phyloP scores from a whole-genome alignment of 768 basidiomycete species.

The Harrya chromipes region DNA sequence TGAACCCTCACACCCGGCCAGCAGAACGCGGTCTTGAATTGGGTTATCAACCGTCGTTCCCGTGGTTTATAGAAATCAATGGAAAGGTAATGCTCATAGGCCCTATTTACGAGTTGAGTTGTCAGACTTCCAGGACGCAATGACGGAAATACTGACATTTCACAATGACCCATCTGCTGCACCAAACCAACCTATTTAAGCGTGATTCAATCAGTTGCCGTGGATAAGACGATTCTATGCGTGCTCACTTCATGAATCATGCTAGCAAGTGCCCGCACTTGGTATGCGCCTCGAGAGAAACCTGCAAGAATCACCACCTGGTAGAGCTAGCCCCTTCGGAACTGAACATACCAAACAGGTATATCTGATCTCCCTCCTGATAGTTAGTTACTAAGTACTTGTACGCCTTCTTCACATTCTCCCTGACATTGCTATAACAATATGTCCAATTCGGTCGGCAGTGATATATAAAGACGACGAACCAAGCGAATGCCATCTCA shows the following conservation, averaged over 20 bases:
- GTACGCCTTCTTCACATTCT: constrained; percentile 4
- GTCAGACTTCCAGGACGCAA: not conserved
- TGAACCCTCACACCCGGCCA: constrained; percentile 25
- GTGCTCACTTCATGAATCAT: constrained; percentile 30
- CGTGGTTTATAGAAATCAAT: constrained; percentile 27
- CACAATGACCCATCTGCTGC: too few species aligned
- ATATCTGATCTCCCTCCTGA: constrained; percentile 26
- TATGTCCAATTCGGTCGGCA: too few species aligned
- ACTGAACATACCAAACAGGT: constrained; percentile 32
- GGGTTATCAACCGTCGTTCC: constrained; percentile 2
- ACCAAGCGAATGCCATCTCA: not conserved
- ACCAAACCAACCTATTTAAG: not conserved
- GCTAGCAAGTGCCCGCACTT: constrained; percentile 34
- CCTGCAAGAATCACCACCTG: constrained; percentile 17
- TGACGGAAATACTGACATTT: not conserved
- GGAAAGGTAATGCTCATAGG: not conserved
- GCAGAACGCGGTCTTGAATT: constrained; percentile 31
- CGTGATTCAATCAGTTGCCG: not conserved
- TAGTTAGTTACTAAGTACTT: not conserved
- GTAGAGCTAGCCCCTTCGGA: too few species aligned
- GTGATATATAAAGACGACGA: not conserved
- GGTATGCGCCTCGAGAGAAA: constrained; percentile 40
- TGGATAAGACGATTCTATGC: not conserved
- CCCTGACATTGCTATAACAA: not conserved
- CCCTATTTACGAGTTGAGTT: not conserved